phyloP scores from a whole-genome alignment of 164 flowering plant species.

The Euptelea pleiosperma region DNA sequence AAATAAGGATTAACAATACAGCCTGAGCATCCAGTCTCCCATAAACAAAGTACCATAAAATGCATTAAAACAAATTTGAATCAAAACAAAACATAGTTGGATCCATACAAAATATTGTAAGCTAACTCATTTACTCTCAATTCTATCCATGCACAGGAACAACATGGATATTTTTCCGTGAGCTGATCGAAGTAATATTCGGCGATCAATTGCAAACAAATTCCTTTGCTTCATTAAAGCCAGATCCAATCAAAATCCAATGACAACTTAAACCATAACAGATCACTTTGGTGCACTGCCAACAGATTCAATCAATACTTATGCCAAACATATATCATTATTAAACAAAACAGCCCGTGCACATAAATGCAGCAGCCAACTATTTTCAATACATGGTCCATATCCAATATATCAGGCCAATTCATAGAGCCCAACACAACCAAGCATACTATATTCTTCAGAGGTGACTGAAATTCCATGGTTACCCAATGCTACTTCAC shows the following conservation, averaged over 20 bases:
- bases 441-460: background rate
- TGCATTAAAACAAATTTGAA: no score
- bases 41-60: no score
- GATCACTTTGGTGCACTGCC: background rate
- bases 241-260: background rate
- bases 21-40: no score
- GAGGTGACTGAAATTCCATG: background rate
- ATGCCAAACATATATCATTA: background rate
- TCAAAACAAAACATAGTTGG: no score
- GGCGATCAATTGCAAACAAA: background rate
- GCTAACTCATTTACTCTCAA: background rate
- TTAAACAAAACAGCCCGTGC: background rate
- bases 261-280: background rate
- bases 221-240: background rate
- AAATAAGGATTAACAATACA: background rate
- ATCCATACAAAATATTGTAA: background rate
- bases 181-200: background rate
- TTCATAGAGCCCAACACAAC: no score
- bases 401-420: background rate
- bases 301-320: background rate
- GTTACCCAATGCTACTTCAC: background rate
- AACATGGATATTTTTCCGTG: background rate
- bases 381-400: background rate
- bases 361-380: background rate
- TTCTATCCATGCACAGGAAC: background rate